Conservation (phyloP, 176 grass and related monocot genomes). For the Puya raimondii region DNA sequence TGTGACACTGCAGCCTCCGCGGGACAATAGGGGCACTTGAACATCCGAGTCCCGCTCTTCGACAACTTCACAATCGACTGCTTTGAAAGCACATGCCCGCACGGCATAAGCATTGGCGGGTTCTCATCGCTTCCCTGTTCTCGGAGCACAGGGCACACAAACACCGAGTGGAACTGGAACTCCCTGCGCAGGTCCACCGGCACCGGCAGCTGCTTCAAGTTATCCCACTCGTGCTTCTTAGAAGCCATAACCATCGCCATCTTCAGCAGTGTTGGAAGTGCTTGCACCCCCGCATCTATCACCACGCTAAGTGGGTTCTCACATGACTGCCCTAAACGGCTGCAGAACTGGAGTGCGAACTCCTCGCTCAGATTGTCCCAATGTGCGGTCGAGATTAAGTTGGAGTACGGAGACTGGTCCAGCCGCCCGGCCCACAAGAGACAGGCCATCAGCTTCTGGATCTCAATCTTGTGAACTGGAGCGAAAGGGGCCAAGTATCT, state of each 20-base stretch:
- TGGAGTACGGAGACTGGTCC: conserved; percentile 30
- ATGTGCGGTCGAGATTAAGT: conserved; percentile 20
- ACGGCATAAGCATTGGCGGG: conserved; percentile 39
- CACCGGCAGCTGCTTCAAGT: conserved; percentile 34
- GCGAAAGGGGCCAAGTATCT: conserved; percentile 22
- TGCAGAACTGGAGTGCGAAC: conserved; percentile 29
- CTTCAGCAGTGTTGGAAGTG: conserved; percentile 32
- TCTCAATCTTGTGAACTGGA: conserved; percentile 15
- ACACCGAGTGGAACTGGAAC: conserved; percentile 36
- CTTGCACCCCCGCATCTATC: conserved; percentile 23
- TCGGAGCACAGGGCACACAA: conserved; percentile 35
- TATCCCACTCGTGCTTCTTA: conserved; percentile 27
- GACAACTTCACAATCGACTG: conserved; percentile 31
- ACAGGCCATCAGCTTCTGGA: conserved; percentile 27
- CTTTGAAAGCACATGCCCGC: conserved; percentile 36
- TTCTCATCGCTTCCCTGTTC: conserved; percentile 36
- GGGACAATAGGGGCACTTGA: conserved; percentile 37
- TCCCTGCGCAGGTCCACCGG: conserved; percentile 26
- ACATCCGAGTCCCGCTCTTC: conserved; percentile 22
- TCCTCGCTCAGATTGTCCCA: conserved; percentile 25
- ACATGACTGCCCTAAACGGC: conserved; percentile 22
- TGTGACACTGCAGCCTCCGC: conserved; percentile 9
- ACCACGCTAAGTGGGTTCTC: conserved; percentile 16
- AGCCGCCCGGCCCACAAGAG: conserved; percentile 32
- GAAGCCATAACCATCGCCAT: conserved; percentile 18